Evolutionary conservation across 352 stramenopile genomes (phyloP).

Genomic region (Phytophthora idaei): DNA sequence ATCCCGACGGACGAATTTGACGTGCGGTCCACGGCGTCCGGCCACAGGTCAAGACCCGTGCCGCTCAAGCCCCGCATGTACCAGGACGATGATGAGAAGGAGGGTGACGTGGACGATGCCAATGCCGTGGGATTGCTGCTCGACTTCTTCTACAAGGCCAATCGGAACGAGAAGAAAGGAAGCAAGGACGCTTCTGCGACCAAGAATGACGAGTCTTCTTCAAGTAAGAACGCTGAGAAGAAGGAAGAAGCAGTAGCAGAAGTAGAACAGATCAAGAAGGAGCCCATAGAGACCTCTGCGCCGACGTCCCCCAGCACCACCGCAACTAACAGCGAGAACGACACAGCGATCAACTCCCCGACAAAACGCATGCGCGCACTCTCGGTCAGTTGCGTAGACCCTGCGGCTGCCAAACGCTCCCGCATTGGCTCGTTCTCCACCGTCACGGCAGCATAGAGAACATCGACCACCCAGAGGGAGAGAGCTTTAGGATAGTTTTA

Average conservation of each 20-base stretch:
- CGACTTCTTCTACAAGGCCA: conserved; percentile 86
- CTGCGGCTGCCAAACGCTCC: conserved; percentile 63
- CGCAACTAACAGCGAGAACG: conserved; percentile 34
- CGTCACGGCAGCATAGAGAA: conserved; percentile 37
- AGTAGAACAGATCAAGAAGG: conserved; percentile 41
- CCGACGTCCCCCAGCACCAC: conserved; percentile 20
- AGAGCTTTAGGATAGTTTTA: conserved; percentile 40
- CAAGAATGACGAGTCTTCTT: conserved; percentile 9
- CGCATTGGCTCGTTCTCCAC: conserved; percentile 67
- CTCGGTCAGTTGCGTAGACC: conserved; percentile 65
- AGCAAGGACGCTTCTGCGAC: conserved; percentile 13
- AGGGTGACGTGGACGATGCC: conserved; percentile 57
- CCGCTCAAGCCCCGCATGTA: conserved; percentile 40
- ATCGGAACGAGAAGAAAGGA: conserved; percentile 56
- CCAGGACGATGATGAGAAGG: conserved; percentile 30
- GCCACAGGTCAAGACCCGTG: conserved; percentile 26
- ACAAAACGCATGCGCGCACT: conserved; percentile 82
- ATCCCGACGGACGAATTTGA: conserved; percentile 59
- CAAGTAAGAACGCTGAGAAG: conserved; percentile 9
- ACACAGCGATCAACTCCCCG: conserved; percentile 58
- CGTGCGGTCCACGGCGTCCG: conserved; percentile 24
- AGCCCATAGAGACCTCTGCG: conserved; percentile 26
- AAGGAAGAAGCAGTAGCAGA: conserved; percentile 18
- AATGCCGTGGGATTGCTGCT: conserved; percentile 73
- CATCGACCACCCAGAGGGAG: neutral